Percentiles rank a stretch among this genome's conserved stretches.
phyloP scores from a whole-genome alignment of 225 moss, liverwort and hornwort species.

The Neckera pumila region DNA sequence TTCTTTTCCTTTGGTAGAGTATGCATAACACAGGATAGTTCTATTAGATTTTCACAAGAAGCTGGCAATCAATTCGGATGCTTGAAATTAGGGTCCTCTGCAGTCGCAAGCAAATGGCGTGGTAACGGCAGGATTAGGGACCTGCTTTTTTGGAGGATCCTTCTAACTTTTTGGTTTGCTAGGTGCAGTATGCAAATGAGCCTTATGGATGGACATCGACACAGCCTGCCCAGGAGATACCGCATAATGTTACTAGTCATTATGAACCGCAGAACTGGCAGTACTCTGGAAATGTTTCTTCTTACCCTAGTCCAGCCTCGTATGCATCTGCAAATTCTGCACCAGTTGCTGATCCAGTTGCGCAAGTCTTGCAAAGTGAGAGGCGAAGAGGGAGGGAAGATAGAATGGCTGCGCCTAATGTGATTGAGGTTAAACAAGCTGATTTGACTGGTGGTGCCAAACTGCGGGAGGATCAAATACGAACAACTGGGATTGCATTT shows the following conservation, averaged over 20 bases:
- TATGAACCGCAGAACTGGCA: constrained; percentile 37
- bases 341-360: constrained; percentile 38
- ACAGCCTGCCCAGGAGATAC: neutral
- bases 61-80: neutral
- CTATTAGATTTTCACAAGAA: neutral
- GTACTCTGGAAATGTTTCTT: constrained; percentile 12
- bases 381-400: constrained; percentile 78
- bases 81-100: neutral
- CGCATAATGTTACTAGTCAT: neutral
- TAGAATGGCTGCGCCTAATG: constrained; percentile 37
- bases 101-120: neutral
- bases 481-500: constrained; percentile 87
- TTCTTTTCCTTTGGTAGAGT: neutral
- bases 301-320: constrained; percentile 13
- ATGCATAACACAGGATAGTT: neutral
- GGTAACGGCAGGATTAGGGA: neutral
- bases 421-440: constrained; percentile 93
- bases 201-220: constrained; percentile 17
- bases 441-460: constrained; percentile 72
- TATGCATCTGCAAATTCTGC: constrained; percentile 2
- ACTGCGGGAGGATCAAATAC: constrained; percentile 78
- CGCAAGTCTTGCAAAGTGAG: constrained; percentile 73
- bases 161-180: neutral
- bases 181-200: constrained; percentile 14
- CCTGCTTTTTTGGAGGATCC: neutral